Percentiles rank a stretch among this genome's conserved stretches.
These are phyloP conservation scores for Ceratocystis cacaofunesta DNA, from an alignment of 2,329 filamentous ascomycete species.

Conservation along the genomic window DNA sequence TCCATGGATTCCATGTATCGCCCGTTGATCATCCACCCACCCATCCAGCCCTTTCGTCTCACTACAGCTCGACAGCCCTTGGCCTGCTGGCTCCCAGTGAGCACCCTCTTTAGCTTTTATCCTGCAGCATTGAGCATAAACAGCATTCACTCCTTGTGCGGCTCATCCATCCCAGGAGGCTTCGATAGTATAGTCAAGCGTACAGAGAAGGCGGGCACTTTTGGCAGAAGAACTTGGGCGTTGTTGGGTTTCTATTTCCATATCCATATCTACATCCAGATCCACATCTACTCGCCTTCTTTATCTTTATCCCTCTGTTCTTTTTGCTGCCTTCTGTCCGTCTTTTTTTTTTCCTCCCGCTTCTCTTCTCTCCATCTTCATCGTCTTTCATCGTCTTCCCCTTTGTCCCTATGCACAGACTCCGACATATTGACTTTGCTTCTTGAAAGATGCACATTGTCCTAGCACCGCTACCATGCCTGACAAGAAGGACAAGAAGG, in stretches of 20 bases:
- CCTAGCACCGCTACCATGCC: slow-evolving; percentile 1
- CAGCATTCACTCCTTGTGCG: background rate
- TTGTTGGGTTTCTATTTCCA: background rate
- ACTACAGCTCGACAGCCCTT: background rate
- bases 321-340: background rate
- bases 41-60: background rate
- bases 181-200: background rate
- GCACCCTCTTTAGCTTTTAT: background rate
- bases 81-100: background rate
- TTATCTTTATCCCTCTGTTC: background rate
- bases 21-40: background rate
- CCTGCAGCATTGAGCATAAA: background rate
- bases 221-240: slow-evolving; percentile 1
- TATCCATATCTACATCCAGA: too few species aligned
- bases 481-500: slow-evolving; percentile 8
- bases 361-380: background rate
- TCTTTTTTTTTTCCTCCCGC: background rate
- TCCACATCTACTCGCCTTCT: background rate
- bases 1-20: background rate
- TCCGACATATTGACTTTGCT: background rate
- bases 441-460: slow-evolving; percentile 6
- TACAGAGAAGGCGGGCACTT: background rate
- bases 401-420: background rate
- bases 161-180: background rate
- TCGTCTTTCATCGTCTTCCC: background rate